phyloP scores from a whole-genome alignment of 2,329 filamentous ascomycete species.

The Zarea fungicola region DNA sequence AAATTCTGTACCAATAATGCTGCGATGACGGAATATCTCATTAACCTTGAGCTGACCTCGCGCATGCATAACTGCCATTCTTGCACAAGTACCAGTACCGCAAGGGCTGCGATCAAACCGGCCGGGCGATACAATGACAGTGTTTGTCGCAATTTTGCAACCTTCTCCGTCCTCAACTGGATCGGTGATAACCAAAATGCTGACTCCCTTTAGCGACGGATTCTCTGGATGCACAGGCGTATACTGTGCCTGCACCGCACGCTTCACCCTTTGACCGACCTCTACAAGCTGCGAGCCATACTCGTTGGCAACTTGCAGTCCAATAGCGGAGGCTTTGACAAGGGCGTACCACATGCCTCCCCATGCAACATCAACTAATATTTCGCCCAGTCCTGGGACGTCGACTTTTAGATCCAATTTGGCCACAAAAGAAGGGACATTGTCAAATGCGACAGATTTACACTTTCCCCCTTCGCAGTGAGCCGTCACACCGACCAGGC shows the following conservation, averaged over 20 bases:
- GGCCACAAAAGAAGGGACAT: conserved; percentile 39
- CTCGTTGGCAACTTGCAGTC: conserved; percentile 28
- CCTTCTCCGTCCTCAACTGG: conserved; percentile 21
- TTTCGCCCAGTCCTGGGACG: conserved; percentile 34
- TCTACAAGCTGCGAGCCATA: conserved; percentile 33
- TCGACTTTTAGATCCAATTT: conserved; percentile 33
- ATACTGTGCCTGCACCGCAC: conserved; percentile 28
- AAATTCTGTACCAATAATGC: conserved; percentile 40
- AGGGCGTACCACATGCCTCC: conserved; percentile 42
- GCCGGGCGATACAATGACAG: conserved; percentile 40
- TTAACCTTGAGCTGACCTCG: conserved; percentile 31
- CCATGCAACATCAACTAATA: conserved; percentile 40
- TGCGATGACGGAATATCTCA: conserved; percentile 33
- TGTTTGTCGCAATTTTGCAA: conserved; percentile 30
- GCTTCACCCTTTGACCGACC: conserved; percentile 38
- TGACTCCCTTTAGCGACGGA: conserved; percentile 34
- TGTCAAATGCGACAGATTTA: conserved; percentile 38
- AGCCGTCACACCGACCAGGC: conserved; percentile 35
- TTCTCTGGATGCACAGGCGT: conserved; percentile 40
- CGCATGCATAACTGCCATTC: conserved; percentile 39
- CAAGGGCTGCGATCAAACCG: conserved; percentile 42
- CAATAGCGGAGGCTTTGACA: conserved; percentile 33
- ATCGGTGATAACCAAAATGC: conserved; percentile 32
- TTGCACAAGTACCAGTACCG: conserved; percentile 39
- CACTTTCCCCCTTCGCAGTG: conserved; percentile 39